Evolutionary conservation across 441 rosid genomes (phyloP).

Genomic region (Corymbia citriodora): DNA sequence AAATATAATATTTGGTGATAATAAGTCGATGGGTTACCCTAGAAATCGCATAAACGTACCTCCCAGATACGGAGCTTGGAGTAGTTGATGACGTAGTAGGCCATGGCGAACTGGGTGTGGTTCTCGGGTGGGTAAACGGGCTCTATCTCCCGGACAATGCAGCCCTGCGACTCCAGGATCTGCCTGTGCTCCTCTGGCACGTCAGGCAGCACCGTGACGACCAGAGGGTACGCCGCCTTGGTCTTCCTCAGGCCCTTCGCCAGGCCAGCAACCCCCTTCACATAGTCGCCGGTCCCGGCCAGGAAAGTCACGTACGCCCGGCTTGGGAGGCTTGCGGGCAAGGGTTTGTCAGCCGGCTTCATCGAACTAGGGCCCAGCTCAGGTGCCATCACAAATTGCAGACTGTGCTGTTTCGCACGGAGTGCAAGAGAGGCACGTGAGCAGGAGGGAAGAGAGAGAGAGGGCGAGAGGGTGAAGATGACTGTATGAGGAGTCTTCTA

Average conservation of each 20-base stretch:
- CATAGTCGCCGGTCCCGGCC: constrained; percentile 58
- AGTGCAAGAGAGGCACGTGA: neutral
- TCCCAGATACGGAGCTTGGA: constrained; percentile 73
- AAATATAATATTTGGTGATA: neutral
- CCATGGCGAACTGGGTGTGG: constrained; percentile 59
- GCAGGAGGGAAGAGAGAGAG: neutral
- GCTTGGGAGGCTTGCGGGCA: constrained; percentile 12
- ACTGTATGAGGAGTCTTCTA: accelerated
- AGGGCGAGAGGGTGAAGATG: neutral
- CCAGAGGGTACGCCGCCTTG: constrained; percentile 41
- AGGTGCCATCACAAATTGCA: constrained; percentile 47
- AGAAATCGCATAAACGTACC: constrained; percentile 16
- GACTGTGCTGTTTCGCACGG: neutral
- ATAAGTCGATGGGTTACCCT: neutral
- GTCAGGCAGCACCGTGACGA: constrained; percentile 54
- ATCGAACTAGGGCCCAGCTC: constrained; percentile 24
- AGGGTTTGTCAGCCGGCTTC: constrained; percentile 17
- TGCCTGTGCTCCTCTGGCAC: constrained; percentile 59
- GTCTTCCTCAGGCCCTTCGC: constrained; percentile 54
- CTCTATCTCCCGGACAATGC: constrained; percentile 56
- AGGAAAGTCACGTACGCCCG: constrained; percentile 58
- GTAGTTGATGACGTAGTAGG: constrained; percentile 63
- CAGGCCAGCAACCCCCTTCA: constrained; percentile 56
- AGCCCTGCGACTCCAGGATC: constrained; percentile 43
- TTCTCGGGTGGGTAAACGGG: constrained; percentile 60